Conservation (phyloP, 179 eudicot genomes). For the Beta lomatogona region DNA sequence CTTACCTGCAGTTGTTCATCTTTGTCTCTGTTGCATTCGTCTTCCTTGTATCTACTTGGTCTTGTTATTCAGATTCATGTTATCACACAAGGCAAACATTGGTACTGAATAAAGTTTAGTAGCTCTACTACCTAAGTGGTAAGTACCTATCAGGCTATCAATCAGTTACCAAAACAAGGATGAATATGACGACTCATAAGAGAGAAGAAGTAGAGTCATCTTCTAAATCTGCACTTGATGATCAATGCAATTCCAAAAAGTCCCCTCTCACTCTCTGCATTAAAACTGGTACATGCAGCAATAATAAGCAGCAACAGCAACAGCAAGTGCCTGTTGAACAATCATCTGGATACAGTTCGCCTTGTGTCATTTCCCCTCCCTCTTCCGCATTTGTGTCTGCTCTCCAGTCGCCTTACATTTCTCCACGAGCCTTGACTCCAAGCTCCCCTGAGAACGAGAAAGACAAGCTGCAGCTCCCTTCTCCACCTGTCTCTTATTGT, state of each 20-base stretch:
- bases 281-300: slow-evolving; percentile 42
- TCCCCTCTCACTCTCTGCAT: background rate
- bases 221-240: background rate
- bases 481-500: slow-evolving; percentile 52
- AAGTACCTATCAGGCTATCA: too few species aligned
- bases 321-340: slow-evolving; percentile 10
- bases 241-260: background rate
- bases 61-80: background rate
- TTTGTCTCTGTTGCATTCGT: background rate
- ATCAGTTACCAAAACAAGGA: background rate
- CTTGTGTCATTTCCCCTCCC: slow-evolving; percentile 73
- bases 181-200: background rate
- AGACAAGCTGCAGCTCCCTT: slow-evolving; percentile 37
- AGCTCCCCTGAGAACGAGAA: slow-evolving; percentile 30
- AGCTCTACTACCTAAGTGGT: background rate
- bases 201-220: background rate
- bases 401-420: slow-evolving; percentile 84
- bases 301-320: background rate
- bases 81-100: background rate
- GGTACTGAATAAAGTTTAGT: background rate
- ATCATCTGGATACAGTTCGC: slow-evolving; percentile 63
- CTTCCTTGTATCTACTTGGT: background rate
- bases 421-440: slow-evolving; percentile 60
- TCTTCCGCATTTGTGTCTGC: slow-evolving; percentile 94
- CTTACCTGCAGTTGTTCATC: background rate